Conservation (phyloP, 208 protist species). For the Herpetomonas samuelpessoai region DNA sequence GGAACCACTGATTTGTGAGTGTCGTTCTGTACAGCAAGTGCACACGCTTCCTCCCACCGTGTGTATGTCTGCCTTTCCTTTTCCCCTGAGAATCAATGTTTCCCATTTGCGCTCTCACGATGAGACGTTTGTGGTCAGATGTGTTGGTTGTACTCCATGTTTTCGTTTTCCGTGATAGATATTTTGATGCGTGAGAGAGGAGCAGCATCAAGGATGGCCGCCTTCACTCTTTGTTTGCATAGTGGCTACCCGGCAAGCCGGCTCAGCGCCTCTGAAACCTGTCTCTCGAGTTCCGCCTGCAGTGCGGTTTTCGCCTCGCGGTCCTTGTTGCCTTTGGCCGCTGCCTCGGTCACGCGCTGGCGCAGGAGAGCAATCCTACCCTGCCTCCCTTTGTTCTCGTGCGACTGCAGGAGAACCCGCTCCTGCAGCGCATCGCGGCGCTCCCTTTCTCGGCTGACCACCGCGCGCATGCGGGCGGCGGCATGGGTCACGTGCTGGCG, state of each 20-base stretch:
- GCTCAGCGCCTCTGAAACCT: constrained; percentile 13
- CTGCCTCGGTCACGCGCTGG: constrained; percentile 6
- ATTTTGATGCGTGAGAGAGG: too few relatives aligned
- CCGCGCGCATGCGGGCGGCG: constrained; percentile 10
- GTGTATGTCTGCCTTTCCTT: too few relatives aligned
- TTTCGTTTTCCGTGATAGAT: too few relatives aligned
- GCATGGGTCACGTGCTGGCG: constrained; percentile 15
- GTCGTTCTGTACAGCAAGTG: too few relatives aligned
- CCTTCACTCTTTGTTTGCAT: too few relatives aligned
- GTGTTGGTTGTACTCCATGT: too few relatives aligned
- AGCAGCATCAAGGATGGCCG: too few relatives aligned
- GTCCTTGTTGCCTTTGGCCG: constrained; percentile 3
- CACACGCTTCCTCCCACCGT: too few relatives aligned
- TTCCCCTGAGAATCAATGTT: too few relatives aligned
- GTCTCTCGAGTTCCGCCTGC: constrained; percentile 12
- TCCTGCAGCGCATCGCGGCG: constrained; percentile 25
- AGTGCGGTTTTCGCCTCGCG: constrained; percentile 1
- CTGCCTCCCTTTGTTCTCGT: constrained; percentile 23
- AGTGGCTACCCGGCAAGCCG: constrained; percentile 1
- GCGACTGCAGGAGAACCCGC: constrained; percentile 26
- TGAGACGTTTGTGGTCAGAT: too few relatives aligned
- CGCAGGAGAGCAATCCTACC: background rate
- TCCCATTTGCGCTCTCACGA: too few relatives aligned
- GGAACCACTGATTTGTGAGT: too few relatives aligned
- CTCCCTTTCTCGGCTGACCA: constrained; percentile 16